Percentiles rank a stretch among this genome's conserved stretches.
These are phyloP conservation scores for Aspergillus novoparasiticus DNA, from an alignment of 2,329 filamentous ascomycete species.

Conservation along the genomic window DNA sequence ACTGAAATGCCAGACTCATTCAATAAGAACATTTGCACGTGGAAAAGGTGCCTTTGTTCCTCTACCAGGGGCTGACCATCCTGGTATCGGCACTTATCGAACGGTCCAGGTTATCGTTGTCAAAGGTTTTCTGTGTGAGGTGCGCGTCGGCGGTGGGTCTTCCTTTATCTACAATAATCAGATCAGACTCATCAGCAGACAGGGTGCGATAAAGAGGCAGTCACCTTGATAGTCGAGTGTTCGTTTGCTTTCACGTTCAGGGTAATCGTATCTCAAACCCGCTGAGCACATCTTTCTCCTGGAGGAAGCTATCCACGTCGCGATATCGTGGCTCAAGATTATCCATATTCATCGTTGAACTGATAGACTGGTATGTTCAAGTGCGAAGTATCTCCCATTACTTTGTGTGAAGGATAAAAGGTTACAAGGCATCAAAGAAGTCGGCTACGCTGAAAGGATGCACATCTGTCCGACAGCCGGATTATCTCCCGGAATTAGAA, in stretches of 20 bases:
- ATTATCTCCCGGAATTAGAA: neutral
- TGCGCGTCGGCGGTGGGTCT: neutral
- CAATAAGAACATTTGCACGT: neutral
- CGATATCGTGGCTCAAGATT: neutral
- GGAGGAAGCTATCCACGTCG: too few species aligned
- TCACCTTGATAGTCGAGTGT: neutral
- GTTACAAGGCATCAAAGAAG: neutral
- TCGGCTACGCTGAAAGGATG: neutral
- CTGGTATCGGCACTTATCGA: neutral
- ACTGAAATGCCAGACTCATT: neutral
- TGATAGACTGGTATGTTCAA: neutral
- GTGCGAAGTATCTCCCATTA: accelerated
- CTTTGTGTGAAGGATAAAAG: neutral
- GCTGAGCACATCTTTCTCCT: too few species aligned
- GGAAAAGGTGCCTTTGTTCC: neutral
- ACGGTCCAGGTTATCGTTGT: neutral
- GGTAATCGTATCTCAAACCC: neutral
- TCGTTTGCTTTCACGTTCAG: neutral
- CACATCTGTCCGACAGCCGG: neutral
- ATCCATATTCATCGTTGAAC: neutral
- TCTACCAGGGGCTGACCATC: neutral
- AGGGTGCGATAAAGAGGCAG: neutral
- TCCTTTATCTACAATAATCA: neutral
- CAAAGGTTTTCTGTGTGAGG: neutral
- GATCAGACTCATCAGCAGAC: neutral